Evolutionary conservation across 176 grass and related monocot genomes (phyloP).

Genomic region (Echinochloa phyllopogon): DNA sequence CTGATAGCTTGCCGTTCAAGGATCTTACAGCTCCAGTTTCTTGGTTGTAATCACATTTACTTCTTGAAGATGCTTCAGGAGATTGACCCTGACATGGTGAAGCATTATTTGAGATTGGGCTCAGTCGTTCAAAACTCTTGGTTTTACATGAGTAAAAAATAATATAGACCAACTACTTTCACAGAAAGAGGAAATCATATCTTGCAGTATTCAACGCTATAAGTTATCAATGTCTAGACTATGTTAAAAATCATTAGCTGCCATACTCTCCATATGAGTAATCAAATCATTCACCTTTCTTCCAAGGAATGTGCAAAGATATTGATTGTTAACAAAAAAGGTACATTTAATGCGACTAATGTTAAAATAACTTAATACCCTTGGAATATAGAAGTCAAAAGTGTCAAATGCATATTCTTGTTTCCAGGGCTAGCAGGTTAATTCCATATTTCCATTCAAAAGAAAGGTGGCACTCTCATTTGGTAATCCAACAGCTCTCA

Average conservation of each 20-base stretch:
- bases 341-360: not conserved
- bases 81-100: constrained; percentile 42
- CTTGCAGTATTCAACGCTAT: constrained; percentile 25
- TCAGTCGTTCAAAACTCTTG: constrained; percentile 56
- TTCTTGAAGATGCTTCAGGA: constrained; percentile 45
- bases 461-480: not conserved
- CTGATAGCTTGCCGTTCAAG: constrained; percentile 45
- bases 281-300: constrained; percentile 7
- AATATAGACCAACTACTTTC: constrained; percentile 8
- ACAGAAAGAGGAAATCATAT: not conserved
- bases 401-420: not conserved
- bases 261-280: not conserved
- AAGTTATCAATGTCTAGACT: constrained; percentile 24
- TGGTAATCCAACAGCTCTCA: not conserved
- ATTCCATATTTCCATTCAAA: not conserved
- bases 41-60: constrained; percentile 54
- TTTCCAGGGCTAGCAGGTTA: not conserved
- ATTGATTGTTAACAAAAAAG: not conserved
- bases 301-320: not conserved
- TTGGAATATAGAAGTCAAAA: not conserved
- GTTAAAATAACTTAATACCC: constrained; percentile 25
- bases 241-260: not conserved
- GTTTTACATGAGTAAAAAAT: constrained; percentile 38
- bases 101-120: constrained; percentile 45
- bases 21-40: constrained; percentile 43